A percentile compares a stretch with the other conserved stretches of the same genome.
Evolutionary conservation across 495 filamentous ascomycete genomes (phyloP).

Genomic region (Xylaria castorea): DNA sequence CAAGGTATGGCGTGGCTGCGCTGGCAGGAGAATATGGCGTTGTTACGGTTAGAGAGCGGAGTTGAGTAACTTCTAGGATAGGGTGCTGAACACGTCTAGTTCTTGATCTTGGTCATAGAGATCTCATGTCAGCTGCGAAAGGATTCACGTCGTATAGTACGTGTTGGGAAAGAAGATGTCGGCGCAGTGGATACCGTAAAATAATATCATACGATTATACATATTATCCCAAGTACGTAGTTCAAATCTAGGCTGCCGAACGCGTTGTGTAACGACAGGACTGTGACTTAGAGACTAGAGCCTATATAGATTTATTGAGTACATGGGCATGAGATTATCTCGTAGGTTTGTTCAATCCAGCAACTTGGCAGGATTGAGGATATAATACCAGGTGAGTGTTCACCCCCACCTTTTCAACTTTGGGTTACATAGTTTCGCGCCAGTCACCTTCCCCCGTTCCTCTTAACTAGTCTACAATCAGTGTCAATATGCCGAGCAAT

Average conservation of each 20-base stretch:
- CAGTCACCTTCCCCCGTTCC: not conserved
- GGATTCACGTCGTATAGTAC: not conserved
- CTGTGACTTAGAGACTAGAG: not conserved
- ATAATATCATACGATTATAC: not conserved
- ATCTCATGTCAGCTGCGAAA: not conserved
- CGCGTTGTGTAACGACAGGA: not conserved
- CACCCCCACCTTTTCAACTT: not conserved
- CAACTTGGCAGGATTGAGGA: not conserved
- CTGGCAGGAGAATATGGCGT: constrained; percentile 75
- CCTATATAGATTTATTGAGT: not conserved
- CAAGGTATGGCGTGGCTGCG: constrained; percentile 86
- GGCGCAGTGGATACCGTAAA: not conserved
- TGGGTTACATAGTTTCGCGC: too few species aligned
- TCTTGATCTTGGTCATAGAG: not conserved
- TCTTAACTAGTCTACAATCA: not conserved
- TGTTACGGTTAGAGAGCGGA: constrained; percentile 47
- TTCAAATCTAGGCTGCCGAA: not conserved
- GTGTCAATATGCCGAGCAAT: constrained; percentile 9
- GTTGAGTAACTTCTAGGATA: constrained; percentile 31
- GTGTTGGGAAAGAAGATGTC: not conserved
- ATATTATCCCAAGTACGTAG: not conserved
- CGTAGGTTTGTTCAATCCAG: not conserved
- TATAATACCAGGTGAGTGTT: not conserved
- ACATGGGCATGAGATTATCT: not conserved
- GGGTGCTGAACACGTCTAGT: not conserved